These are phyloP conservation scores for Rubus parviflorus DNA, from an alignment of 306 rosid genomes.

Conservation along the genomic window DNA sequence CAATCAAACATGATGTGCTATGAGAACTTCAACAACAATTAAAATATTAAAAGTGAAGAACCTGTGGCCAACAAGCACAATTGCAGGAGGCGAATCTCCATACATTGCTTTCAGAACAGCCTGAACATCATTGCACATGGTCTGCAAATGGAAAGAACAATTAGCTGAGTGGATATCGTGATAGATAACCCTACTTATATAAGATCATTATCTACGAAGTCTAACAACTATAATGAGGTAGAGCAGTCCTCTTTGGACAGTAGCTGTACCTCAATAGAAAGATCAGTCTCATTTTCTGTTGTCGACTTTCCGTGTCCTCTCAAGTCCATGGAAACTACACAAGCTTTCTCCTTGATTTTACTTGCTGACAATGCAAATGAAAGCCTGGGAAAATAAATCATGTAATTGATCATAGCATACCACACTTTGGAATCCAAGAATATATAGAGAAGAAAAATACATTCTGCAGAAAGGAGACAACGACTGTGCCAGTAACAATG, in stretches of 20 bases:
- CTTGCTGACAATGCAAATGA: conserved; percentile 79
- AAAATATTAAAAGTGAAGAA: conserved; percentile 27
- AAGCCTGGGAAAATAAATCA: conserved; percentile 53
- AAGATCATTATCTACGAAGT: neutral
- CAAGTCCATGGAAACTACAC: conserved; percentile 87
- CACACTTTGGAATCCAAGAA: conserved; percentile 2
- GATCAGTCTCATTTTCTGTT: conserved; percentile 75
- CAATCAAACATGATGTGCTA: neutral
- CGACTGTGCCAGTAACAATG: neutral
- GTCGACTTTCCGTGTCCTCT: conserved; percentile 93
- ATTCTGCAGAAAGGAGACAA: neutral
- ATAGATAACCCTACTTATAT: conserved; percentile 8
- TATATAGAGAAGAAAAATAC: neutral
- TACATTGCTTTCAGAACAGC: conserved; percentile 73
- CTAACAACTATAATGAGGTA: neutral
- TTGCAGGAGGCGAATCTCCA: conserved; percentile 81
- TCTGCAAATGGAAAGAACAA: conserved; percentile 51
- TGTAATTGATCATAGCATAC: conserved; percentile 7
- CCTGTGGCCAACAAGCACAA: conserved; percentile 92
- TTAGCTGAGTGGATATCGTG: conserved; percentile 7
- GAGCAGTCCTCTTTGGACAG: conserved; percentile 11
- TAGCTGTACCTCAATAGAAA: conserved; percentile 71
- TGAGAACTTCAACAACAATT: conserved; percentile 18
- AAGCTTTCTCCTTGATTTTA: conserved; percentile 77
- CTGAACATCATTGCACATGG: conserved; percentile 86